phyloP scores from a whole-genome alignment of 129 eudicot genomes.

The Calendula officinalis region DNA sequence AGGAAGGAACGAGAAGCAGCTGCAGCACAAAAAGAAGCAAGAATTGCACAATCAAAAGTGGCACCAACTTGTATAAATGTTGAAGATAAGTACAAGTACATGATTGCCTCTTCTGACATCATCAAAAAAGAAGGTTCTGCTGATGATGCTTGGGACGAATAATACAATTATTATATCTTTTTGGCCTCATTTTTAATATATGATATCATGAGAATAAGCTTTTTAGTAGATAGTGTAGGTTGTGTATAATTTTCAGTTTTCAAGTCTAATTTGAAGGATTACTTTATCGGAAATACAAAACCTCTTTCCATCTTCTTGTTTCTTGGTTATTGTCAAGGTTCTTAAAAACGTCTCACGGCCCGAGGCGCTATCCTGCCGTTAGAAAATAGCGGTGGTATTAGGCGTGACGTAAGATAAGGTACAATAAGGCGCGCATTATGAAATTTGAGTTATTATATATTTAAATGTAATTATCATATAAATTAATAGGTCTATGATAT shows the following conservation, averaged over 20 bases:
- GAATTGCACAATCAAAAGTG: slow-evolving; percentile 41
- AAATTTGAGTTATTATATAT: too few relatives aligned
- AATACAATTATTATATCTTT: slow-evolving; percentile 13
- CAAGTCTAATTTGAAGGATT: slow-evolving; percentile 8
- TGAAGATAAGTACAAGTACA: slow-evolving; percentile 82
- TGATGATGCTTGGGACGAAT: slow-evolving; percentile 90
- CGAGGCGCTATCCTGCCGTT: too few relatives aligned
- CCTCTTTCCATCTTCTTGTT: not conserved
- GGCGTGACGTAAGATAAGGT: too few relatives aligned
- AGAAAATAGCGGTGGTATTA: too few relatives aligned
- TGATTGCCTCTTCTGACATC: slow-evolving; percentile 65
- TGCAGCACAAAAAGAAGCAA: slow-evolving; percentile 68
- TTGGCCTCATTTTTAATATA: slow-evolving; percentile 13
- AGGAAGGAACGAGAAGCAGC: slow-evolving; percentile 74
- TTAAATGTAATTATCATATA: too few relatives aligned
- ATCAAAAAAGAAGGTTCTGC: slow-evolving; percentile 71
- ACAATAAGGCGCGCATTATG: too few relatives aligned
- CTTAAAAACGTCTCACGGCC: too few relatives aligned
- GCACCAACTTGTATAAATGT: slow-evolving; percentile 60
- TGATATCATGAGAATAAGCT: slow-evolving; percentile 25
- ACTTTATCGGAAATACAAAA: slow-evolving; percentile 20
- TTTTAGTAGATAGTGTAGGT: slow-evolving; percentile 27
- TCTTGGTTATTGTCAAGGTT: too few relatives aligned
- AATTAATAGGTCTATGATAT: too few relatives aligned
- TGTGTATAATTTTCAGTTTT: slow-evolving; percentile 27